A percentile compares a stretch with the other conserved stretches of the same genome.
These are phyloP conservation scores for Phlebiopsis flavidoalba DNA, from an alignment of 768 basidiomycete species.

Conservation along the genomic window DNA sequence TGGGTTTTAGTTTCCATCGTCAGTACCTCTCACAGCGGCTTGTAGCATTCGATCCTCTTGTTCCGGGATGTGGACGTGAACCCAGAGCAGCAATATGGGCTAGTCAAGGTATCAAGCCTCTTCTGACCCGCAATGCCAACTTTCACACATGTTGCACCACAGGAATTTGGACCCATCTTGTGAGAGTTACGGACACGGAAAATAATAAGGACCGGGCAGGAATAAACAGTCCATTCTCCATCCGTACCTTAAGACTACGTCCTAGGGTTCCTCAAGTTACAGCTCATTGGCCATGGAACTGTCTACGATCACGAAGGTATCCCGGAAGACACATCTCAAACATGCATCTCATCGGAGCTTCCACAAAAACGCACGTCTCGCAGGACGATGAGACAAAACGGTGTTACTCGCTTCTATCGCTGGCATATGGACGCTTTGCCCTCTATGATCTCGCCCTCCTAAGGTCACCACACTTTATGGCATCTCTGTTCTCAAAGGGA, in stretches of 20 bases:
- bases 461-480: conserved; percentile 86
- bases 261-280: conserved; percentile 84
- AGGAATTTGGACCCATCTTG: conserved; percentile 74
- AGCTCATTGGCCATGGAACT: conserved; percentile 84
- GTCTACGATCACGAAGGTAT: conserved; percentile 80
- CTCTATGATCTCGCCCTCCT: conserved; percentile 69
- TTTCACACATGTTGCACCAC: neutral
- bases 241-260: conserved; percentile 86
- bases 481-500: conserved; percentile 63
- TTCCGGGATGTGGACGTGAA: conserved; percentile 65
- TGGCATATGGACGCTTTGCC: conserved; percentile 94
- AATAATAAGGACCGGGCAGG: conserved; percentile 78
- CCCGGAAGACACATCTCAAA: conserved; percentile 68
- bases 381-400: conserved; percentile 68
- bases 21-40: neutral
- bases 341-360: conserved; percentile 84
- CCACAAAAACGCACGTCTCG: conserved; percentile 73
- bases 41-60: conserved; percentile 66
- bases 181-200: conserved; percentile 76
- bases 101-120: conserved; percentile 60
- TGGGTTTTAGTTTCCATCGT: conserved; percentile 5
- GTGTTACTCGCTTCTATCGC: conserved; percentile 77
- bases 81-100: conserved; percentile 78
- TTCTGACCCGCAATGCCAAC: neutral
- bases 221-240: conserved; percentile 79